A percentile compares a stretch with the other conserved stretches of the same genome.
Conservation (phyloP, 768 basidiomycete species). For the Porphyrellus cyaneotinctus region DNA sequence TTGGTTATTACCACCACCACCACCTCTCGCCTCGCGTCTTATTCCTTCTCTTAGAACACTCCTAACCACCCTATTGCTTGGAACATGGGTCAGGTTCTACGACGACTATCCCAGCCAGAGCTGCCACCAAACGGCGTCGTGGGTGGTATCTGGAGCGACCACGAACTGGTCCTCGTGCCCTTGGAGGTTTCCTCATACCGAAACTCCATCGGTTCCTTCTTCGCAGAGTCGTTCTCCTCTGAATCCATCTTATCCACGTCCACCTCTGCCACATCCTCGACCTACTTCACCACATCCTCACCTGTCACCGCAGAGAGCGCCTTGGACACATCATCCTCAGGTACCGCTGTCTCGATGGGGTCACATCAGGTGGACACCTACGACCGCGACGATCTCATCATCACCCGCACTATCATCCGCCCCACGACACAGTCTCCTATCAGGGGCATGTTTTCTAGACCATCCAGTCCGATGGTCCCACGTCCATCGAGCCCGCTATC, state of each 20-base stretch:
- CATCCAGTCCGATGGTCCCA: constrained; percentile 29
- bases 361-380: constrained; percentile 23
- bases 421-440: constrained; percentile 27
- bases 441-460: constrained; percentile 26
- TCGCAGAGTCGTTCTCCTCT: constrained; percentile 16
- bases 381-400: constrained; percentile 30
- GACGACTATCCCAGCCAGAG: constrained; percentile 21
- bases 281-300: constrained; percentile 22
- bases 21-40: constrained; percentile 17
- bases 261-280: constrained; percentile 12
- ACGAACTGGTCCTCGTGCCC: constrained; percentile 32
- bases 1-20: constrained; percentile 19
- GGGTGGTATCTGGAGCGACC: constrained; percentile 33
- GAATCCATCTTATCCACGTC: constrained; percentile 4
- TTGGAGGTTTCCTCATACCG: constrained; percentile 22
- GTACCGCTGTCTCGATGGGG: constrained; percentile 5
- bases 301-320: constrained; percentile 10
- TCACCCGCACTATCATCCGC: constrained; percentile 39
- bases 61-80: constrained; percentile 9
- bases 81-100: constrained; percentile 28
- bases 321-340: constrained; percentile 1
- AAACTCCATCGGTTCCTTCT: constrained; percentile 14
- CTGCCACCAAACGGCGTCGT: constrained; percentile 17
- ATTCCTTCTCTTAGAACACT: constrained; percentile 22
- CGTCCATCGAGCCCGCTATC: constrained; percentile 24